Base-by-base conservation (phyloP, 345 rosid genomes). In the Bruguiera gymnorhiza region DNA sequence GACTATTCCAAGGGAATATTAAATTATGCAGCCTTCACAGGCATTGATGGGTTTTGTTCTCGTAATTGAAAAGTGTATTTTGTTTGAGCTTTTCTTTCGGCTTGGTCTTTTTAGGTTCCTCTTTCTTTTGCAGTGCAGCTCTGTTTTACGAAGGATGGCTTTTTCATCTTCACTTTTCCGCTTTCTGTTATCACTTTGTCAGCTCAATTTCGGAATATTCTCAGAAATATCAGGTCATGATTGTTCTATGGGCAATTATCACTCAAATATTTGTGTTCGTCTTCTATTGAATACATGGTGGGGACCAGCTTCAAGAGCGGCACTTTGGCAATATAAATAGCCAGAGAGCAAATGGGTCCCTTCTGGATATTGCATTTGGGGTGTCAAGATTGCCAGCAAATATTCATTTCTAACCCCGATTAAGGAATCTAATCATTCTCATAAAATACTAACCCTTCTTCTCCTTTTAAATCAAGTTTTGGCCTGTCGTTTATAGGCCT, bases 41-140 rank as follows among this genome's bases (percentile, higher is more conserved):
- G 62, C 72, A 68, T 13, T 27, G 43, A 52, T 62, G 69, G 63
- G 73, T 72, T 76, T 75, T 70, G 70, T 52, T 74, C 62, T 50
- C 66, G 67, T 66, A 57, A 52, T 66, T 79, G 79, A 73, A 81
- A 79, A 72, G 68, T 73, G 66, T 10, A 23, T 68, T 79, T 82
- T 73, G 81, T 79, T 82, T 65, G 73, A 62, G 75, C 37, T 67
- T 31, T 46, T 46, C 30, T 26, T 75, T 56, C 71, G 75, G 83
- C 70, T 60, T 24, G 39, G 29, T 68, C 6, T 55, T 29, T 62
- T 9, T 54, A 9, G 34, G 43, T 15, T 26, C 19, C 65, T 30
- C 18, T 9, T 21, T 11, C 50, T 53, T 69, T 24, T 24, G 27
- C 58, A 46, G 34, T 23, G 21, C 20, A 61, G 10, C 11, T 10